phyloP scores from a whole-genome alignment of 129 eudicot genomes.

The Scalesia atractyloides region DNA sequence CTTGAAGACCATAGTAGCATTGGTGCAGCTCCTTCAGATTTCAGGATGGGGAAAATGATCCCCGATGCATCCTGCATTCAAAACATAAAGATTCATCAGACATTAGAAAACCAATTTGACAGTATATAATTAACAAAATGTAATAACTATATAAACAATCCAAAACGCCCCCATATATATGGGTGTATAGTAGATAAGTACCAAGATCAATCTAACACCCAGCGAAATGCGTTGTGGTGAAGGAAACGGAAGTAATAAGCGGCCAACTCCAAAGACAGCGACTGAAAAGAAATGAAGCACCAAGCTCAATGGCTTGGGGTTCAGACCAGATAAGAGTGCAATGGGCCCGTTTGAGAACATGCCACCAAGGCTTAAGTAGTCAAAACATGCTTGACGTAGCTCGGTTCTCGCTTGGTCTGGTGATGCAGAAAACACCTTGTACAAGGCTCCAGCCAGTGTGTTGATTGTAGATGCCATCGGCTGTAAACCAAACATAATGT shows the following conservation, averaged over 20 bases:
- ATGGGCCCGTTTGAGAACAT: constrained; percentile 47
- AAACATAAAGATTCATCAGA: constrained; percentile 2
- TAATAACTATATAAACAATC: background rate
- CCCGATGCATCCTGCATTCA: constrained; percentile 43
- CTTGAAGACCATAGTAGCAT: constrained; percentile 35
- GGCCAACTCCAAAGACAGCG: constrained; percentile 57
- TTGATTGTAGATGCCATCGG: constrained; percentile 66
- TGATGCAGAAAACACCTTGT: constrained; percentile 52
- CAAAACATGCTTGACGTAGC: constrained; percentile 61
- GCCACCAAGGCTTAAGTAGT: constrained; percentile 62
- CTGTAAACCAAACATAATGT: constrained; percentile 32
- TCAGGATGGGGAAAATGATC: constrained; percentile 49
- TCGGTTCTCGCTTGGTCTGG: constrained; percentile 58
- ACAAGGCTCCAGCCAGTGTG: constrained; percentile 59
- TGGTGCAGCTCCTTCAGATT: constrained; percentile 45
- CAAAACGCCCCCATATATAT: background rate
- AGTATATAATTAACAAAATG: too few species aligned
- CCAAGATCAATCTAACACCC: constrained; percentile 51
- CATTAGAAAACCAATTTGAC: background rate
- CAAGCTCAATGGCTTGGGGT: constrained; percentile 49
- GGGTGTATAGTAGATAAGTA: background rate
- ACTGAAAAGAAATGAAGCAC: constrained; percentile 56
- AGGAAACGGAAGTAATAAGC: constrained; percentile 56
- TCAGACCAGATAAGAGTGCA: constrained; percentile 54
- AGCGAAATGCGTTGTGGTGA: constrained; percentile 49